Evolutionary conservation across 1,284 basidiomycete species (phyloP).

Genomic region (Anthracocystis setariae): DNA sequence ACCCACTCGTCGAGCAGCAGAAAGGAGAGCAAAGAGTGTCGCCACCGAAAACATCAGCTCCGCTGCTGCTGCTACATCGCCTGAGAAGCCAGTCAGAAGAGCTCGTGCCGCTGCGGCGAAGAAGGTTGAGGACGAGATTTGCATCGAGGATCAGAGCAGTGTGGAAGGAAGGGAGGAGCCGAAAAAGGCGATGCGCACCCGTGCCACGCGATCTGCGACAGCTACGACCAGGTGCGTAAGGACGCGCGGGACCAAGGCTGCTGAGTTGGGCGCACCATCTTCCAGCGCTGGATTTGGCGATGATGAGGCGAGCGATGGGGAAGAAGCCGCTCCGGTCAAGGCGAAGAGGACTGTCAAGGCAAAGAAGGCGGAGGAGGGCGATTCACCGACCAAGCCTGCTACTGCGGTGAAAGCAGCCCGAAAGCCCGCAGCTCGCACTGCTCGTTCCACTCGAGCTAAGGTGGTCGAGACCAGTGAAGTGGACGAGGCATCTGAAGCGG

Average conservation of each 20-base stretch:
- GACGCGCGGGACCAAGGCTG: slow-evolving; percentile 6
- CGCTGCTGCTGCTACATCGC: slow-evolving; percentile 14
- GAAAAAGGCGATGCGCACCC: slow-evolving; percentile 15
- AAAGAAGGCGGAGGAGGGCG: slow-evolving; percentile 1
- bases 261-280: slow-evolving; percentile 10
- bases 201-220: slow-evolving; percentile 12
- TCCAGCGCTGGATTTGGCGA: slow-evolving; percentile 34
- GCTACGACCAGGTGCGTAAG: slow-evolving; percentile 7
- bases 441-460: not conserved
- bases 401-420: not conserved
- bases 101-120: slow-evolving; percentile 7
- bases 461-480: slow-evolving; percentile 1
- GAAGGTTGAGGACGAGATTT: not conserved
- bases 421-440: not conserved
- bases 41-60: slow-evolving; percentile 18
- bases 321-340: slow-evolving; percentile 4
- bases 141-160: not conserved
- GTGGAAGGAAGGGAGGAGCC: slow-evolving; percentile 5
- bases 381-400: slow-evolving; percentile 1
- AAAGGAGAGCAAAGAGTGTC: slow-evolving; percentile 26
- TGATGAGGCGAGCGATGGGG: slow-evolving; percentile 36
- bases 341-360: slow-evolving; percentile 4
- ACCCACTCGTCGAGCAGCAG: slow-evolving; percentile 21
- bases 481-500: not conserved
- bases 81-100: slow-evolving; percentile 16